Base-by-base conservation (phyloP, 2,329 filamentous ascomycete species). In the Emergomyces orientalis region DNA sequence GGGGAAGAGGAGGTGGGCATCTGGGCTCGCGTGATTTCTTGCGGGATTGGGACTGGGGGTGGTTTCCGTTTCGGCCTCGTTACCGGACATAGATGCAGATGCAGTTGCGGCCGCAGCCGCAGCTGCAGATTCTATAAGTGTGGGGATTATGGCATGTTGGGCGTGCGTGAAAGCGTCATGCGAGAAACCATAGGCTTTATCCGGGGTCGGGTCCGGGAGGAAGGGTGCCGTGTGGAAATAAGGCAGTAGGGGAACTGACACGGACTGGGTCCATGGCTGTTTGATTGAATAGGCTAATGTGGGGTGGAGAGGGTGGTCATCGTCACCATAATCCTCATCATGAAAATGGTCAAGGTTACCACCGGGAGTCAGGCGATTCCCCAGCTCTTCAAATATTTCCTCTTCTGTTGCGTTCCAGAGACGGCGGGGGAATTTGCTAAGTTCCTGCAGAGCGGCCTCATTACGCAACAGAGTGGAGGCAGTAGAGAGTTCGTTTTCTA, bases 391-490 rank as follows among this genome's bases (percentile, higher is more conserved):
- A 9, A 60, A 25, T 11, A 60, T 17, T 25, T 60, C 59, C 13
- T 37, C 45, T 41, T 52, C 45, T 25, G 59, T 34, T 32, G 45
- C 47, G n/a, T 60, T 52, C 59, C 59, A 60, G 9, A 60, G 59
- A 3, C 32, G 8, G n/a, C 59, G 19, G 11, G 59, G 59, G n/a
- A 60, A 7, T 19, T 60, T 34, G 45, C 25, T 47, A 39, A 60
- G 43, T 39, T 59, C 56, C 17, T 30, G 22, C 39, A 47, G 25
- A 19, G 19, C 30, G 39, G 41, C 25, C 25, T 47, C 56, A 59
- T 47, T 14, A 45, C 47, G 22, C 39, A 59, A 13, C 39, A 11
- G 30, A 17, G 37, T 13, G 14, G 11, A 22, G 22, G 39, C 8
- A 49, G 58, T 17, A 14, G 30, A 34, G 3, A 45, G 30, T 39